These are phyloP conservation scores for Dendrobium officinale DNA, from an alignment of 106 monocot genomes.

Conservation along the genomic window DNA sequence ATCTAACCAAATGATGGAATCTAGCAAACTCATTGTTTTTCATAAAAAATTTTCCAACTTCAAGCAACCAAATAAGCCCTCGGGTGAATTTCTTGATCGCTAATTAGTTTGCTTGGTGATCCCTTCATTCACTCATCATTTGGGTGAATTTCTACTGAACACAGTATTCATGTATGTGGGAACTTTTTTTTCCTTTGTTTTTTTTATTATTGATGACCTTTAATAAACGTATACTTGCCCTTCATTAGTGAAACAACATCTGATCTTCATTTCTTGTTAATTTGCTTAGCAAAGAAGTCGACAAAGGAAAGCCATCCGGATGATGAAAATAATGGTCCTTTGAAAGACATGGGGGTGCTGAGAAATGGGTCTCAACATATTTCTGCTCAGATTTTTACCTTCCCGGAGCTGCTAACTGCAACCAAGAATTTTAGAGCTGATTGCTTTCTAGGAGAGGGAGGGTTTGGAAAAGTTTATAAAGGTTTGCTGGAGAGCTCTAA, in stretches of 20 bases:
- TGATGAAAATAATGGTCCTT: background rate
- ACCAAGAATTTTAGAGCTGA: slow-evolving; percentile 40
- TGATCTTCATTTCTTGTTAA: background rate
- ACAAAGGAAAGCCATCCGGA: background rate
- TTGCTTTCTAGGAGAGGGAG: slow-evolving; percentile 47
- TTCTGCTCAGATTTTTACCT: slow-evolving; percentile 31
- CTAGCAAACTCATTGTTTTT: no score
- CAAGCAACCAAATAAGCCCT: no score
- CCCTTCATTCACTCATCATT: no score
- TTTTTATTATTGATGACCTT: background rate
- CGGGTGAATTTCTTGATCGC: no score
- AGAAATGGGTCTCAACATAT: slow-evolving; percentile 19
- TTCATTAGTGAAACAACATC: background rate
- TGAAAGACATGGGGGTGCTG: background rate
- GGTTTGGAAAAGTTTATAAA: slow-evolving; percentile 50
- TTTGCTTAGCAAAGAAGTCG: background rate
- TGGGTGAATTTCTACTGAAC: background rate
- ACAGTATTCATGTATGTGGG: background rate
- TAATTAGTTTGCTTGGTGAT: no score
- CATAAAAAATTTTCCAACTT: no score
- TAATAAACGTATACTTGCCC: background rate
- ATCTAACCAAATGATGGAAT: background rate
- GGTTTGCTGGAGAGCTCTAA: slow-evolving; percentile 18
- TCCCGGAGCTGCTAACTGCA: slow-evolving; percentile 38
- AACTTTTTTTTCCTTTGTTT: background rate